Evolutionary conservation across 2,329 filamentous ascomycete species (phyloP), one percentile per base, ranked within the genome.

Genomic region (Gnomoniopsis sp.): DNA sequence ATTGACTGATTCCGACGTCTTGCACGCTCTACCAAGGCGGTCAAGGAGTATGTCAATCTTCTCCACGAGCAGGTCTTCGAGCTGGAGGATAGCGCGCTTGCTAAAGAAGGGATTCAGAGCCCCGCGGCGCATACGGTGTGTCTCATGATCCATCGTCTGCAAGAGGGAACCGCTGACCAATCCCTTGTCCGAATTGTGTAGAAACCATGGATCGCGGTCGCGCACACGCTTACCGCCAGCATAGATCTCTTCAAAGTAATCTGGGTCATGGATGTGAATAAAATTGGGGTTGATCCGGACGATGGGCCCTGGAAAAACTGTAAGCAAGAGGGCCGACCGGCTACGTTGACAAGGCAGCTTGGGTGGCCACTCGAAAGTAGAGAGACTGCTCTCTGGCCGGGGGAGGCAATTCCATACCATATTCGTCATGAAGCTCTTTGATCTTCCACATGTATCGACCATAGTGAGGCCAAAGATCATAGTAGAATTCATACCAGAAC

Each of bases 201-300:
- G 4, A 33, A 22, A 52, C 49, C 49, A 52, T 0, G 51, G 6
- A 38, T 53, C 51, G 6, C 21, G 11, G 14, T 53, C 22, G 36
- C 51, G 51, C 49, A 36, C 38, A 17, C 14, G 38, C 41, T 19
- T 34, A 1, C 38, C 38, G 8, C 21, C 8, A 3, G 51, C 41
- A 38, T 53, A 53, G 22, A 53, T 46, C 3, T 30, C 41, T 11
- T 53, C 51, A 2, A 46, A 14, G 6, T 30, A 53, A 3, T 34
- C 22, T n/a, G 51, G 51, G 41, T 53, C 51, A 6, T 53, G 17
- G 51, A 53, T 53, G 38, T 46, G 51, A 6, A 53, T 33, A 6
- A 44, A 22, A 3, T 14, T n/a, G 4, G 51, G 51, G 19, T 53
- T 53, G 22, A 53, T 53, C 7, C 51, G 38, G 11, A 53, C 51